Evolutionary conservation across 495 filamentous ascomycete species (phyloP).

Genomic region (Hypoxylon lienhwacheense): DNA sequence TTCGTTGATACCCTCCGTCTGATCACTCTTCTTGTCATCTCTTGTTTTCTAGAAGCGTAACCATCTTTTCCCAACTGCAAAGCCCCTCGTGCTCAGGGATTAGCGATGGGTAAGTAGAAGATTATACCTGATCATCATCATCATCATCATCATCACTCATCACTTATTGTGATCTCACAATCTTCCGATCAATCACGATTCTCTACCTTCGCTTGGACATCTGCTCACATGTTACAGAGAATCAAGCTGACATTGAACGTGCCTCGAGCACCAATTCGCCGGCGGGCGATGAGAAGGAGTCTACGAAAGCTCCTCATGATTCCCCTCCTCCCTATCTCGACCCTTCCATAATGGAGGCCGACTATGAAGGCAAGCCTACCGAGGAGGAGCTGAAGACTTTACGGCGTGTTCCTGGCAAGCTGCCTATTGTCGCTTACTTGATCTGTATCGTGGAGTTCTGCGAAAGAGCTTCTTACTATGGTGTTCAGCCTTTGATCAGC

Average conservation of each 20-base stretch:
- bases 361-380: conserved; percentile 57
- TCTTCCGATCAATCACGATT: background rate
- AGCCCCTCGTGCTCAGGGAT: conserved; percentile 12
- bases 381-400: conserved; percentile 58
- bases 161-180: too few relatives aligned
- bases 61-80: conserved; percentile 5
- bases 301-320: conserved; percentile 31
- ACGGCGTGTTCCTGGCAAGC: conserved; percentile 57
- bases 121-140: background rate
- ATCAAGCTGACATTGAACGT: conserved; percentile 17
- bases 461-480: conserved; percentile 63
- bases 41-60: conserved; percentile 16
- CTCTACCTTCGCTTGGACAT: background rate
- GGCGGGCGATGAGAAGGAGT: conserved; percentile 33
- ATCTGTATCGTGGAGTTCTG: conserved; percentile 64
- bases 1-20: conserved; percentile 8
- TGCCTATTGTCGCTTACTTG: conserved; percentile 56
- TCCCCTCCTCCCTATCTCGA: conserved; percentile 35
- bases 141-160: too few relatives aligned
- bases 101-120: conserved; percentile 29
- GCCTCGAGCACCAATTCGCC: conserved; percentile 13
- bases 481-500: conserved; percentile 57
- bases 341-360: conserved; percentile 40
- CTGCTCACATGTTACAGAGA: conserved; percentile 14
- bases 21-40: conserved; percentile 13